phyloP scores from a whole-genome alignment of 129 eudicot species.

The Sambucus nigra region DNA sequence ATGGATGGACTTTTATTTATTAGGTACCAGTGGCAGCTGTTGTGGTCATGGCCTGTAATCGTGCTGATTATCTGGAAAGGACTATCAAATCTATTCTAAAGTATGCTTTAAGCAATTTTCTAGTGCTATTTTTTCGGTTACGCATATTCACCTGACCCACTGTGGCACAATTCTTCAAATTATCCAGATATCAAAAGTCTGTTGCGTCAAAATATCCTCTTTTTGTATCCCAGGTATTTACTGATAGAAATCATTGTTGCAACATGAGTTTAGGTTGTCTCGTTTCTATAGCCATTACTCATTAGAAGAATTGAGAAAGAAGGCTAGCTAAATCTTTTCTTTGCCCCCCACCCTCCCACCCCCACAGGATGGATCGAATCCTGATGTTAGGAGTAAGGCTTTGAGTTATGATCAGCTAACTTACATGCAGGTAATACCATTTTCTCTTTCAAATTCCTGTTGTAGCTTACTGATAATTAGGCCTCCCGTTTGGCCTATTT shows the following conservation, averaged over 20 bases:
- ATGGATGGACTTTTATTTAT: constrained; percentile 5
- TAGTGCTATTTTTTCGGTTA: constrained; percentile 1
- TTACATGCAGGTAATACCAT: constrained; percentile 71
- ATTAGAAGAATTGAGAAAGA: neutral
- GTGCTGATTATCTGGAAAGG: constrained; percentile 94
- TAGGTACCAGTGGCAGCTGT: constrained; percentile 95
- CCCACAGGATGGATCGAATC: constrained; percentile 90
- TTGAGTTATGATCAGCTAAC: constrained; percentile 70
- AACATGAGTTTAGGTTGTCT: neutral
- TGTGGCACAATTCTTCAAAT: constrained; percentile 10
- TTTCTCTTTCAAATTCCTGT: too few relatives aligned
- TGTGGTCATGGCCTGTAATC: constrained; percentile 96
- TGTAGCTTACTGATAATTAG: too few relatives aligned
- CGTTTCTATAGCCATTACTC: neutral
- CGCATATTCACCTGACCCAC: constrained; percentile 12
- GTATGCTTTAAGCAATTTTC: constrained; percentile 32
- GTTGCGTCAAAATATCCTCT: constrained; percentile 84
- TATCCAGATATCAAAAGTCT: constrained; percentile 57
- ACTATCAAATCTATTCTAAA: constrained; percentile 79
- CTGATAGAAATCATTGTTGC: constrained; percentile 1
- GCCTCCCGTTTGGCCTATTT: too few relatives aligned
- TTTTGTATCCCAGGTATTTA: constrained; percentile 79
- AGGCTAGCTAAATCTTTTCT: constrained; percentile 10
- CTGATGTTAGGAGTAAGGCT: constrained; percentile 66
- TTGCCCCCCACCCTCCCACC: too few relatives aligned